Base-by-base conservation (phyloP, 2,329 filamentous ascomycete genomes). In the Ophiocordyceps unilateralis region DNA sequence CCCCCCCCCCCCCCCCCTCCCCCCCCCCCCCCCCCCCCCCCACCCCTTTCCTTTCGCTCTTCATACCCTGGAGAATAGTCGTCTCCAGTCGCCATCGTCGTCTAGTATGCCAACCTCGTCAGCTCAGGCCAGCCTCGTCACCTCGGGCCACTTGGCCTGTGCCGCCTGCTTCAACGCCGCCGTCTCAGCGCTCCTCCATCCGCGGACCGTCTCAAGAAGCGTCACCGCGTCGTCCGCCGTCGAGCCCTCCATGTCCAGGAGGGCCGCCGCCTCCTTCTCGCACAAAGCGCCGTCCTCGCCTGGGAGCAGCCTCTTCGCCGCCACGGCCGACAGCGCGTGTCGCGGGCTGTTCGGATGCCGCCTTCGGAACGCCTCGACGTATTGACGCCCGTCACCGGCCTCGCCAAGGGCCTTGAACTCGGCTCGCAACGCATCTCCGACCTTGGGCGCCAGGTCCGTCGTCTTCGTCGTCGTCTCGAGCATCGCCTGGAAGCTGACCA, bases 401-500 rank as follows among this genome's bases (percentile, higher is more conserved):
- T 72, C 62, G 7, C 78, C 67, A 21, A 81, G 62, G 9, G 69
- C 65, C 30, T 72, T 74, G 51, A 88, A 83, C 49, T 79, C 77
- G 2, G 74, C 63, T 46, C 80, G 77, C 50, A 94, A 65, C 40
- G 85, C 74, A 49, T 86, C 75, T 41, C 73, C 67, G 19, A 82
- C 73, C 59, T 83, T 74, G 20, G 74, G 59, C 1, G 77, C 65
- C 19, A 87, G 65, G 23, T 59, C 55, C n/a, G 78, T 71, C 40
- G 70, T 70, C 5, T 65, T 62, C n/a, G 78, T 71, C 40, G 70
- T 70, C 5, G 65, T 62, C 48, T 72, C 69, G 41, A 83, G 60
- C 28, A 73, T 67, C 50, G 78, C 69, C 48, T 76, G 77, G 64
- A 95, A 81, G 45, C 76, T 73, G 38, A 81, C 66, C 24, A 73